A percentile compares a stretch with the other conserved stretches of the same genome.
Evolutionary conservation across 805 yeast genomes (phyloP).

Genomic region (Cyberlindnera sargentensis): DNA sequence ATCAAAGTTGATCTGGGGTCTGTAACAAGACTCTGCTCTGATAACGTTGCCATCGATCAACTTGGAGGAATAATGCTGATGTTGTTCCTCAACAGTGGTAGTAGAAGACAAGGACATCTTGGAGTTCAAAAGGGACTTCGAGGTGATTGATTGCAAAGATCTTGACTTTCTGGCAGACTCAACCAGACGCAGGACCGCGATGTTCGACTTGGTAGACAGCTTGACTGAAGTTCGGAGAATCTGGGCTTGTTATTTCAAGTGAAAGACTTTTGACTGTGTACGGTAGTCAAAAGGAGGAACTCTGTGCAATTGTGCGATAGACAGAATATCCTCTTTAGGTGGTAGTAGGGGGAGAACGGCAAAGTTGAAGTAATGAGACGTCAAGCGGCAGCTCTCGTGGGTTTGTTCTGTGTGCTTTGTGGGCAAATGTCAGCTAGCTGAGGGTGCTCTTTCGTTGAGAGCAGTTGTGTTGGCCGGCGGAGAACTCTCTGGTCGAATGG

Average conservation of each 20-base stretch:
- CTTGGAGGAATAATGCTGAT: neutral
- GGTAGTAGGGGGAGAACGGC: too few relatives aligned
- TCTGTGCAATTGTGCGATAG: neutral
- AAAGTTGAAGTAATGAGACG: conserved; percentile 4
- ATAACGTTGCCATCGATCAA: neutral
- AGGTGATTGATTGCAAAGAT: neutral
- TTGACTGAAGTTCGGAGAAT: conserved; percentile 2
- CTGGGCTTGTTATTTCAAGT: neutral
- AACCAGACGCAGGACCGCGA: conserved; percentile 19
- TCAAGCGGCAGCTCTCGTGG: conserved; percentile 51
- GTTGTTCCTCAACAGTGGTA: conserved; percentile 4
- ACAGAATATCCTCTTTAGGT: too few relatives aligned
- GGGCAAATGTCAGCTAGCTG: neutral
- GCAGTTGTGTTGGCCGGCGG: neutral
- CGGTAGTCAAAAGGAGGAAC: neutral
- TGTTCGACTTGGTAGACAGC: conserved; percentile 15
- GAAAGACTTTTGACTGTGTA: neutral
- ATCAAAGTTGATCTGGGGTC: conserved; percentile 6
- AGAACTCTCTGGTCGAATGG: neutral
- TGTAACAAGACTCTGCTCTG: neutral
- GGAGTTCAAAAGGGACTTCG: conserved; percentile 1
- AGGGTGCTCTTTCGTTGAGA: neutral
- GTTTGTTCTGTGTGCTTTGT: neutral
- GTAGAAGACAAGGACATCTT: conserved; percentile 17
- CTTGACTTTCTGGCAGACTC: conserved; percentile 19